Evolutionary conservation across 768 basidiomycete genomes (phyloP), one percentile per base, ranked within the genome.

Genomic region (Phlegmacium glaucopus): DNA sequence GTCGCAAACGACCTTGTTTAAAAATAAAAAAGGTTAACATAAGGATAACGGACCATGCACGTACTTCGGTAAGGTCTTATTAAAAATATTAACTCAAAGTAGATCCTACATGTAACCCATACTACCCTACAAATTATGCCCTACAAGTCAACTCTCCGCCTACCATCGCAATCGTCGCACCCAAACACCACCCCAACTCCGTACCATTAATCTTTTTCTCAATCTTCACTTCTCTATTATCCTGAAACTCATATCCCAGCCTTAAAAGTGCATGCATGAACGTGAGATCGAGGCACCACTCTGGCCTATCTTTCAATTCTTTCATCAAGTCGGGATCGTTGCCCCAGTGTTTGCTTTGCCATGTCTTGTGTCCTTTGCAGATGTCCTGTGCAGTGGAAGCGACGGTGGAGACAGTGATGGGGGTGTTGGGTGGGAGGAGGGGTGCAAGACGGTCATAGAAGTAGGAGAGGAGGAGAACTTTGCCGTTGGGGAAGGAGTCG

Each of bases 361-460:
- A 92, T 22, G 74, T 66, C 0, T 66, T 44, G 2, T 72, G 78
- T 1, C 94, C 94, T 4, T 66, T 65, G 60, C 95, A 98, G 38
- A 96, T 85, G 42, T 76, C 74, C 39, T 70, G 60, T 0, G 94
- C 92, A 30, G 90, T 74, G 1, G 67, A 57, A 4, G 79, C 76
- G 59, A 94, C 68, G n/a, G 76, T 76, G 34, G 77, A 70, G 9
- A 93, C 69, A 1, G 73, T 74, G 37, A 84, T 17, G 2, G 56
- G 49, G 37, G 50, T 30, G 2, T 50, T 26, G 13, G 49, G 45
- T 12, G 61, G 68, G 41, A 93, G 70, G 49, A 99, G 79, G 0
- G 94, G 95, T 22, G 75, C 68, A 48, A 95, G 76, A 30, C 96
- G 89, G 73, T 98, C 96, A 71, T 93, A 96, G 71, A 98, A 99